Evolutionary conservation across 148 eudicot species (phyloP).

Genomic region (Vaccinium myrtillus): DNA sequence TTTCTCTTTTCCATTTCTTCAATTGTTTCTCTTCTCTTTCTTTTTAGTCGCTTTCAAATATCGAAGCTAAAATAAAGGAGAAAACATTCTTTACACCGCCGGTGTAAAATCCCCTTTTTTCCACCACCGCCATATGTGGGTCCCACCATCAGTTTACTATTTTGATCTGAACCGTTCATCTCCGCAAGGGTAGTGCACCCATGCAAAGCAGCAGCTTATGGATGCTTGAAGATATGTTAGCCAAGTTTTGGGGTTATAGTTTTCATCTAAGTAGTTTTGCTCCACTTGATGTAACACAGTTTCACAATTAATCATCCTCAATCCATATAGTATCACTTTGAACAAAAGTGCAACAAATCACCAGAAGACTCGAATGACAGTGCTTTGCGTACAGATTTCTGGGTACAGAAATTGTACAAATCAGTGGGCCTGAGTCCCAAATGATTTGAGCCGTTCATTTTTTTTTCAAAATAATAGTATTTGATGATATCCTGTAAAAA

Average conservation of each 20-base stretch:
- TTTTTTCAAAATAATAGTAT: too few relatives aligned
- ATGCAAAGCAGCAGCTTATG: neutral
- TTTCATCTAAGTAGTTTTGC: neutral
- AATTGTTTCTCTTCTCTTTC: neutral
- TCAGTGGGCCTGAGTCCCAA: too few relatives aligned
- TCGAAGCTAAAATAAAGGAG: neutral
- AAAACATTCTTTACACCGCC: too few relatives aligned
- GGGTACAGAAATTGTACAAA: too few relatives aligned
- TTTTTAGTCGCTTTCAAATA: neutral
- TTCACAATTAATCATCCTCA: neutral
- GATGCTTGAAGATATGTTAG: neutral
- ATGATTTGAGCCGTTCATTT: too few relatives aligned
- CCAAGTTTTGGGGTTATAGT: neutral
- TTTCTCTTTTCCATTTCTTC: neutral
- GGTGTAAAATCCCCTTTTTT: too few relatives aligned
- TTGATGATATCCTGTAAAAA: too few relatives aligned
- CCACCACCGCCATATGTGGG: too few relatives aligned
- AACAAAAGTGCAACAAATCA: neutral
- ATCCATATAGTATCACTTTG: neutral
- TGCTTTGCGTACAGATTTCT: too few relatives aligned
- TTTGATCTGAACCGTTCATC: too few relatives aligned
- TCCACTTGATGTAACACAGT: neutral
- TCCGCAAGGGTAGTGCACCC: too few relatives aligned
- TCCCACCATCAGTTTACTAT: too few relatives aligned
- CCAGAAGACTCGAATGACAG: neutral